phyloP scores from a whole-genome alignment of 345 rosid species.

The Geranium brycei region DNA sequence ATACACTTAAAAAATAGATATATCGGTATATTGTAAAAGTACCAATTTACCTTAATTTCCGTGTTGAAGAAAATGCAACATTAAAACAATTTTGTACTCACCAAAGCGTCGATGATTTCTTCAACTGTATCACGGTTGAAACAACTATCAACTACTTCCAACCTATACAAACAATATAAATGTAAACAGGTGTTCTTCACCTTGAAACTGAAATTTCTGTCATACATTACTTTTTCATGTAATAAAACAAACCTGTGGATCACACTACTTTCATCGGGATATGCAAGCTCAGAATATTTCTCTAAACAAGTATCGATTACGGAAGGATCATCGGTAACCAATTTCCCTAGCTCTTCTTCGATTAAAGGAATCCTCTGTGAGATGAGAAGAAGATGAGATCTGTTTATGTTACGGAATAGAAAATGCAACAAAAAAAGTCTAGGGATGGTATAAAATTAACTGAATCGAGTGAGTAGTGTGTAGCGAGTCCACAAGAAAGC shows the following conservation, averaged over 20 bases:
- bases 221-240: not conserved
- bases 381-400: not conserved
- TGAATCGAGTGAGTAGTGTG: conserved; percentile 51
- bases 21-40: not conserved
- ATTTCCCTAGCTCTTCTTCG: conserved; percentile 55
- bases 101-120: conserved; percentile 75
- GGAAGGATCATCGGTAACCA: conserved; percentile 81
- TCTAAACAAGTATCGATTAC: conserved; percentile 56
- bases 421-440: not conserved
- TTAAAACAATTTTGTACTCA: conserved; percentile 16
- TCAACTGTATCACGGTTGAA: conserved; percentile 74
- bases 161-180: conserved; percentile 27
- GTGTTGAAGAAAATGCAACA: not conserved
- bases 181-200: not conserved
- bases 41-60: not conserved
- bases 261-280: conserved; percentile 57
- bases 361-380: conserved; percentile 48
- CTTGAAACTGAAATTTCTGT: conserved; percentile 1
- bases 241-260: conserved; percentile 46
- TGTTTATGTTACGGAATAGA: conserved; percentile 2
- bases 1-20: too few species aligned
- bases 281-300: conserved; percentile 44
- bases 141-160: conserved; percentile 55
- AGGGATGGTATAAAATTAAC: conserved; percentile 22
- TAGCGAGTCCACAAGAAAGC: conserved; percentile 81